These are phyloP conservation scores for Monosporascus sp. DNA, from an alignment of 2,329 filamentous ascomycete genomes.

Conservation along the genomic window DNA sequence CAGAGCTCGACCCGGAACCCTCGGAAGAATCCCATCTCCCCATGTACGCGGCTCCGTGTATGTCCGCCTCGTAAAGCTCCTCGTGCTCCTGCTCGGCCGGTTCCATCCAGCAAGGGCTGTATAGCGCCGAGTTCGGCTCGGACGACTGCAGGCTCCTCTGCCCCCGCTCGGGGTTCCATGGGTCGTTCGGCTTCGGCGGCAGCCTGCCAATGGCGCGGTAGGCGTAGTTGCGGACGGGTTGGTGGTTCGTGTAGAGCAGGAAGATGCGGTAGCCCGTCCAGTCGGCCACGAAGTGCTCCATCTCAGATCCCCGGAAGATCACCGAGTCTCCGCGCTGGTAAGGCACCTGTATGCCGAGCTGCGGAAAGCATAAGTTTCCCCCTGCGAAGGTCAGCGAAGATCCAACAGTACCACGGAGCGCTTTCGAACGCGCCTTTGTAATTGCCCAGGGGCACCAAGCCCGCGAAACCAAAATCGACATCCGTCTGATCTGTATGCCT, in stretches of 20 bases:
- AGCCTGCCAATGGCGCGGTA: slow-evolving; percentile 5
- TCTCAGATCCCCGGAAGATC: slow-evolving; percentile 7
- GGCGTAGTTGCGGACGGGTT: slow-evolving; percentile 9
- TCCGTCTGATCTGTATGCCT: slow-evolving; percentile 6
- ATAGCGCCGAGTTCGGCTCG: not conserved
- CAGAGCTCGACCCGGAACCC: not conserved
- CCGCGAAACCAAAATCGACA: slow-evolving; percentile 6
- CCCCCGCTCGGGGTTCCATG: slow-evolving; percentile 1
- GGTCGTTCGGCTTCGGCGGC: slow-evolving; percentile 5
- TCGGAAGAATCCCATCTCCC: not conserved
- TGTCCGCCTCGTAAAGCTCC: slow-evolving; percentile 1
- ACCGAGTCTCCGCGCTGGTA: slow-evolving; percentile 5
- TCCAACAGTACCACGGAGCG: not conserved
- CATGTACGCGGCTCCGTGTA: not conserved
- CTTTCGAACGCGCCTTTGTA: slow-evolving; percentile 4
- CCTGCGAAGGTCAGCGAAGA: not conserved
- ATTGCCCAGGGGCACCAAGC: slow-evolving; percentile 6
- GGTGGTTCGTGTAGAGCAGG: slow-evolving; percentile 9
- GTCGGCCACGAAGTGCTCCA: slow-evolving; percentile 10
- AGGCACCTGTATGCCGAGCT: slow-evolving; percentile 4
- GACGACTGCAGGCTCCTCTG: not conserved
- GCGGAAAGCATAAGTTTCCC: slow-evolving; percentile 8
- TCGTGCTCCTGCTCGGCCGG: not conserved
- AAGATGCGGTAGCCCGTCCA: slow-evolving; percentile 9
- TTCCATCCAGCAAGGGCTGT: not conserved